Percentiles rank a stretch among this genome's conserved stretches.
phyloP scores from a whole-genome alignment of 2,329 filamentous ascomycete genomes.

The Capronia epimyces region DNA sequence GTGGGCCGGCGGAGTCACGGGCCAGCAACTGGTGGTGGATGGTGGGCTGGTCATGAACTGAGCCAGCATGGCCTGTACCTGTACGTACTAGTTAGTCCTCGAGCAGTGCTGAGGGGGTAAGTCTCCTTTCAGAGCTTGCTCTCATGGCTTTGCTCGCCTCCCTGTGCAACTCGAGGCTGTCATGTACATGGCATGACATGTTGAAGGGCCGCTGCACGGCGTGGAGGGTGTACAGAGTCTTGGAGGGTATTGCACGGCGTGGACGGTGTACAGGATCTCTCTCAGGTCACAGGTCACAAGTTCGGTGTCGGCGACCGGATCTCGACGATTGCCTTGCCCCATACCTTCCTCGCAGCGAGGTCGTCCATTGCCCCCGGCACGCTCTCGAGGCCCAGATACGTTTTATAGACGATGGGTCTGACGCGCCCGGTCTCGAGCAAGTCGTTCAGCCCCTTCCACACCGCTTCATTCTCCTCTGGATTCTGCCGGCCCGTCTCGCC shows the following conservation, averaged over 20 bases:
- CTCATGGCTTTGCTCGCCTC: no score
- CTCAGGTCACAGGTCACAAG: conserved; percentile 2
- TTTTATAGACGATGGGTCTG: conserved; percentile 48
- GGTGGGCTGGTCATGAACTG: conserved; percentile 25
- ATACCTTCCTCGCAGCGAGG: conserved; percentile 47
- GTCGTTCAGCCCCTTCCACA: conserved; percentile 49
- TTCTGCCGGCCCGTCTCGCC: conserved; percentile 52
- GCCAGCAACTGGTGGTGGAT: conserved; percentile 25
- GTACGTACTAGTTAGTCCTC: no score
- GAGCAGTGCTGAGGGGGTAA: no score
- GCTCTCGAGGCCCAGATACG: conserved; percentile 48
- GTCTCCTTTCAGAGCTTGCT: background rate
- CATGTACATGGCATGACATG: no score
- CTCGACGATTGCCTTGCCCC: conserved; percentile 53
- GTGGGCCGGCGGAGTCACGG: conserved; percentile 16
- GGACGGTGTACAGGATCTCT: no score
- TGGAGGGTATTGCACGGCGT: no score
- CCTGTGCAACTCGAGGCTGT: no score
- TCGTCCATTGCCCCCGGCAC: conserved; percentile 50
- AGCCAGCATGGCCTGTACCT: background rate
- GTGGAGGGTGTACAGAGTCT: no score
- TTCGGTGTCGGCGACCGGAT: conserved; percentile 30
- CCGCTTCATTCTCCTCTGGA: conserved; percentile 43
- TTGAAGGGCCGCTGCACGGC: no score
- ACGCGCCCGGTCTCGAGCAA: conserved; percentile 47